These are phyloP conservation scores for Aureobasidium sp. DNA, from an alignment of 2,329 filamentous ascomycete species.

Conservation along the genomic window DNA sequence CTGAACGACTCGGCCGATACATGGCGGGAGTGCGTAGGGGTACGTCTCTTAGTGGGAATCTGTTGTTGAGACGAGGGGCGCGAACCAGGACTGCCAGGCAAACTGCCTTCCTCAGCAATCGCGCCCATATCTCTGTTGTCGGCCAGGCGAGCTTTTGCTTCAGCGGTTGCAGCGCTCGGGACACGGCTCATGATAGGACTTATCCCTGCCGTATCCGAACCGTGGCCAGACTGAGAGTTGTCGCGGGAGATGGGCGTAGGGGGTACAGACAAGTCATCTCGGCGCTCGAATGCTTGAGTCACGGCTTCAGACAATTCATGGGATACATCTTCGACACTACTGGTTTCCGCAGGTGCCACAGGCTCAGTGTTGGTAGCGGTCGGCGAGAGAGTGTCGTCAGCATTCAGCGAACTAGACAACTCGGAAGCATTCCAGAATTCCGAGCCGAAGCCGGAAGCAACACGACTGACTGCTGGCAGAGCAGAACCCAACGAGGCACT, in stretches of 20 bases:
- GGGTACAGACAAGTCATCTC: conserved; percentile 44
- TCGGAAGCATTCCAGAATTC: conserved; percentile 21
- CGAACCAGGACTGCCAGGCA: conserved; percentile 21
- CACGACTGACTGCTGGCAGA: conserved; percentile 35
- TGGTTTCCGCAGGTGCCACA: neutral
- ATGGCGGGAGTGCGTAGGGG: conserved; percentile 26
- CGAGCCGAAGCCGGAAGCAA: conserved; percentile 33
- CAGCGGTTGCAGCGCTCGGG: conserved; percentile 35
- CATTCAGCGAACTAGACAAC: neutral
- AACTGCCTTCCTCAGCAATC: conserved; percentile 44
- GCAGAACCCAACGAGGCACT: conserved; percentile 4
- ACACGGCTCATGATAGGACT: conserved; percentile 56
- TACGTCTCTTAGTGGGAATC: conserved; percentile 28
- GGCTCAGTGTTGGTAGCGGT: neutral
- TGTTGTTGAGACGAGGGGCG: conserved; percentile 25
- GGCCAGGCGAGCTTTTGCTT: conserved; percentile 31
- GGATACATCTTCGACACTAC: conserved; percentile 33
- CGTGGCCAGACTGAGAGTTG: conserved; percentile 27
- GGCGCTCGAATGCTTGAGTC: conserved; percentile 55
- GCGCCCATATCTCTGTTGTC: conserved; percentile 32
- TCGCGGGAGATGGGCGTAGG: conserved; percentile 42
- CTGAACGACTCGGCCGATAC: conserved; percentile 9
- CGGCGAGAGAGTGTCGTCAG: neutral
- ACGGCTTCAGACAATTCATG: conserved; percentile 39
- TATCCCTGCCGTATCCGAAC: conserved; percentile 43